Evolutionary conservation across 306 rosid genomes (phyloP).

Genomic region (Ammopiptanthus mongolicus): DNA sequence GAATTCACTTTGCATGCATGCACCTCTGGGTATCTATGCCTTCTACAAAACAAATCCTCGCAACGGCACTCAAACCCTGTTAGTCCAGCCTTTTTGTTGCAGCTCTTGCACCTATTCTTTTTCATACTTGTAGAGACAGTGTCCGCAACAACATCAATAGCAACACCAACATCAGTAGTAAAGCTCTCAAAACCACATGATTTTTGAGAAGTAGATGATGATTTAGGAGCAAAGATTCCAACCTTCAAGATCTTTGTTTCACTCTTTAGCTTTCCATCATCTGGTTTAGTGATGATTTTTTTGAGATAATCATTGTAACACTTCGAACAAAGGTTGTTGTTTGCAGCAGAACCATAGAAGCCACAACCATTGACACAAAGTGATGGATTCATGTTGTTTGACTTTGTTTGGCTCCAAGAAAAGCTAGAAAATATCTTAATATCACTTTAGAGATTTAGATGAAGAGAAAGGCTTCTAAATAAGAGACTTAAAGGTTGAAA

Average conservation of each 20-base stretch:
- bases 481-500: background rate
- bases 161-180: too few species aligned
- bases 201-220: too few species aligned
- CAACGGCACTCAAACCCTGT: conserved; percentile 29
- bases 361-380: conserved; percentile 44
- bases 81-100: conserved; percentile 28
- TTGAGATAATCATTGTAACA: conserved; percentile 9
- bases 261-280: background rate
- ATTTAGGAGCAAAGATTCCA: background rate
- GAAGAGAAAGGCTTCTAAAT: background rate
- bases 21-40: conserved; percentile 24
- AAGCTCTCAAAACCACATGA: too few species aligned
- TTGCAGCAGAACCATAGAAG: conserved; percentile 26
- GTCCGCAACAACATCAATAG: too few species aligned
- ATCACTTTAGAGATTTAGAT: background rate
- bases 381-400: conserved; percentile 4
- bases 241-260: background rate
- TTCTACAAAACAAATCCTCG: conserved; percentile 28
- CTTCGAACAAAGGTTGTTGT: conserved; percentile 21
- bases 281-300: background rate
- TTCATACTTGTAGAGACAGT: background rate
- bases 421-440: background rate
- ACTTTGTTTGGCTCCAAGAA: too few species aligned
- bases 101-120: conserved; percentile 19
- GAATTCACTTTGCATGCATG: conserved; percentile 16